Base-by-base conservation (phyloP, 495 filamentous ascomycete genomes). In the Immersiella caudata region DNA sequence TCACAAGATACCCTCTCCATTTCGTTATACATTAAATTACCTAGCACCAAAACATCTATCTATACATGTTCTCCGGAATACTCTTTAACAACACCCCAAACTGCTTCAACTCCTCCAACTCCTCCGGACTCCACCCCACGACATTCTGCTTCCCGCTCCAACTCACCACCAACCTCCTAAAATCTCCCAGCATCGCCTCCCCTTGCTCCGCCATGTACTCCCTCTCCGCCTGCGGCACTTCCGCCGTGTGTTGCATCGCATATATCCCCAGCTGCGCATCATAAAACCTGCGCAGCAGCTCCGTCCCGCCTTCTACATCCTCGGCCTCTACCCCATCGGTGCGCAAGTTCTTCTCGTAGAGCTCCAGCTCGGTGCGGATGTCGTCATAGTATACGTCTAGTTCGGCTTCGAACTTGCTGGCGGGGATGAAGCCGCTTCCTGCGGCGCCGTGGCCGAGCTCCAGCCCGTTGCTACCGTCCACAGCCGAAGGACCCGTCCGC, bases 271-370 rank as follows among this genome's bases (percentile, higher is more conserved):
- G 55, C 14, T 69, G 29, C 2, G 29, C 7, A 3, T 24, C 54
- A 49, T 65, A 70, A 58, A 63, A 60, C 65, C 58, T 67, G 9
- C 46, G 46, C 58, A 72, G 12, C 56, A 66, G 55, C 40, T 65
- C 51, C 24, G 56, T 60, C 18, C 60, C 50, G 21, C 52, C 35
- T 27, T 67, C 52, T 7, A 68, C 49, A 21, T 70, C 66, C 27
- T 63, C 66, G 2, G 18, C 20, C 16, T 58, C 52, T 0, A 68
- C 24, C 2, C 22, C 51, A 6, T 64, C 66, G n/a, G 21, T 8
- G 46, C 2, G 20, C 6, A 64, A 5, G 20, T 64, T 60, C 60
- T 64, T 68, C 60, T 68, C 60, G 22, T 50, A 35, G 50, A 64
- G 12, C 60, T 68, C 66, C 1, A 52, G 40, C 50, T 52, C 66